Evolutionary conservation across 2,329 filamentous ascomycete genomes (phyloP).

Genomic region (Immersiporthe knoxdaviesiana): DNA sequence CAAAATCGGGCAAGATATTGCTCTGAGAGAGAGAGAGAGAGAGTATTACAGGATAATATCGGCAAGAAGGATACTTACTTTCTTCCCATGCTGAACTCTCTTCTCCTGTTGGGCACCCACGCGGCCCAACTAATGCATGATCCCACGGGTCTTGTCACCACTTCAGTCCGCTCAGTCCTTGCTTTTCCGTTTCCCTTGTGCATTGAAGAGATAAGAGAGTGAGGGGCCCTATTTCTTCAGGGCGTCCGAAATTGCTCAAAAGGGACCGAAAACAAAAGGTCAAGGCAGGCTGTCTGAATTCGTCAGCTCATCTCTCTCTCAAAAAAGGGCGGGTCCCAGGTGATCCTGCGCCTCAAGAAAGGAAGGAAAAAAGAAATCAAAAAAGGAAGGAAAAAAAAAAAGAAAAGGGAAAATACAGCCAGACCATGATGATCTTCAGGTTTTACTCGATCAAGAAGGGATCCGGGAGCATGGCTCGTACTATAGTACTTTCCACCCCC

Average conservation of each 20-base stretch:
- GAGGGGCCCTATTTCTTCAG: background rate
- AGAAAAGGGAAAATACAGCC: background rate
- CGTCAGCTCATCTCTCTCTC: background rate
- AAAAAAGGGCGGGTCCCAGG: background rate
- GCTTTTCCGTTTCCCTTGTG: background rate
- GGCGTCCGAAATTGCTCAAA: background rate
- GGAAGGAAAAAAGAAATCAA: no score
- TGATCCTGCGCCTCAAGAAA: background rate
- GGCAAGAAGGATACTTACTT: no score
- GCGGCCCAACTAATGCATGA: constrained; percentile 9
- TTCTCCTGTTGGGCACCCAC: background rate
- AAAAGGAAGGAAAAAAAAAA: background rate
- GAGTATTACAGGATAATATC: background rate
- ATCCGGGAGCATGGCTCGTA: background rate
- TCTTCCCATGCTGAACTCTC: background rate
- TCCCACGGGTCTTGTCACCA: background rate
- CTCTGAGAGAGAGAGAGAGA: background rate
- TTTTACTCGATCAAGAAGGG: background rate
- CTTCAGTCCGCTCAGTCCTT: background rate
- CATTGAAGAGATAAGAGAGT: background rate
- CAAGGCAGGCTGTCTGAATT: background rate
- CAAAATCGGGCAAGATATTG: background rate
- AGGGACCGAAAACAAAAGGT: background rate
- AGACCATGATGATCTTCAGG: background rate
- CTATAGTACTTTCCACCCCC: background rate